phyloP scores from a whole-genome alignment of 1,139 yeast species.

The Candida tropicalis region DNA sequence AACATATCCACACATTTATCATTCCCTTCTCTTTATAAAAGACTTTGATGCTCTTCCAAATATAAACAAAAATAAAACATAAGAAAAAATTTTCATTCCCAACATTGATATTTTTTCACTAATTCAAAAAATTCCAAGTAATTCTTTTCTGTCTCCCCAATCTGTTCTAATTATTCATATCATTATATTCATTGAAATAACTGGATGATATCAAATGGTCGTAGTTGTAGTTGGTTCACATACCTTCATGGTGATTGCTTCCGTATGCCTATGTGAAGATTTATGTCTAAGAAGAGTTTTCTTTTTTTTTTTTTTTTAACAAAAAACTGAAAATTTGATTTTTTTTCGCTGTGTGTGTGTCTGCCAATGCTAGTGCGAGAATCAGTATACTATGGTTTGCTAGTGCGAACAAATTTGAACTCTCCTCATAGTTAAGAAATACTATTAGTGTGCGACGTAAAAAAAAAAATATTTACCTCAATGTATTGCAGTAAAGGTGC shows the following conservation, averaged over 20 bases:
- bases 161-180: too few relatives aligned
- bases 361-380: not conserved
- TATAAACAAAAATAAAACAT: too few relatives aligned
- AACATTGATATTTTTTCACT: too few relatives aligned
- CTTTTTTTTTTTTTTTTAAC: slow-evolving; percentile 7
- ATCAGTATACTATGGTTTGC: too few relatives aligned
- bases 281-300: slow-evolving; percentile 11
- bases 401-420: not conserved
- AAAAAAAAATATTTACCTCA: not conserved
- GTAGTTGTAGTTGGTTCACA: slow-evolving; percentile 7
- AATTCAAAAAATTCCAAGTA: too few relatives aligned
- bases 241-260: slow-evolving; percentile 16
- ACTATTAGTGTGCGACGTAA: slow-evolving; percentile 1
- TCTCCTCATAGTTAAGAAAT: not conserved
- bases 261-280: slow-evolving; percentile 13
- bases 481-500: slow-evolving; percentile 4
- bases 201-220: not conserved
- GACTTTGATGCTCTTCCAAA: too few relatives aligned
- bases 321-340: slow-evolving; percentile 6
- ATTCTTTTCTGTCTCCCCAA: too few relatives aligned
- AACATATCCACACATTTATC: too few relatives aligned
- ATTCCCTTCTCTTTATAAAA: not conserved
- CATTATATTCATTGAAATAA: not conserved
- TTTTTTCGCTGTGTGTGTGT: slow-evolving; percentile 6
- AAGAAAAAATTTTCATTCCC: too few relatives aligned